phyloP scores from a whole-genome alignment of 2,329 filamentous ascomycete species.

The Botryotinia globosa region DNA sequence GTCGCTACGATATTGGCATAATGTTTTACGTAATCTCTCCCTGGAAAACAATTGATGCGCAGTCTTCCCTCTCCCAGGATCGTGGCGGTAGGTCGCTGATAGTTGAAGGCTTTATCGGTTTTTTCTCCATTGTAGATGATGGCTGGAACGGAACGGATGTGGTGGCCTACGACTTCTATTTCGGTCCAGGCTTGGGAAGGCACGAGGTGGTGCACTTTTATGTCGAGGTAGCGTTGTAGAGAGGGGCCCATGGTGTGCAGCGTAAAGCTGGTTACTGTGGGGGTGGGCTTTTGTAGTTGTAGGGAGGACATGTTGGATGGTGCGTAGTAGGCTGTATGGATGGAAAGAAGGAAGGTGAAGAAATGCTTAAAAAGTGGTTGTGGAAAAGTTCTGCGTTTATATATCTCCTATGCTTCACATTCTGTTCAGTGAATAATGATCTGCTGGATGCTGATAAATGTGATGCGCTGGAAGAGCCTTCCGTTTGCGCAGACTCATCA shows the following conservation, averaged over 20 bases:
- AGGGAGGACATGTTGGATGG: not conserved
- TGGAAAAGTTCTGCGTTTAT: no score
- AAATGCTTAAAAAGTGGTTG: not conserved
- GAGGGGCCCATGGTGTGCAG: not conserved
- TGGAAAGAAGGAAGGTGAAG: not conserved
- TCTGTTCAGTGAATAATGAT: not conserved
- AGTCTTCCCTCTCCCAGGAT: not conserved
- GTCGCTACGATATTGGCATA: conserved; percentile 2
- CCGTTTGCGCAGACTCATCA: not conserved
- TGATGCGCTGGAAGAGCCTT: not conserved
- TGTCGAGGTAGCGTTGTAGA: not conserved
- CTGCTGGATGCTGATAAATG: not conserved
- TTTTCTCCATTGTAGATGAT: not conserved
- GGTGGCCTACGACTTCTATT: not conserved
- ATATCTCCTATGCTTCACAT: not conserved
- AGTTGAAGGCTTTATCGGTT: not conserved
- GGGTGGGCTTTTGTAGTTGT: not conserved
- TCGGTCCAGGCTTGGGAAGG: not conserved
- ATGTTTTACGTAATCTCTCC: not conserved
- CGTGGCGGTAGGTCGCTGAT: not conserved
- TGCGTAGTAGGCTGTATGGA: not conserved
- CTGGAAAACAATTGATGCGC: conserved; percentile 4
- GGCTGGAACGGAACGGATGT: not conserved
- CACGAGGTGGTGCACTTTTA: not conserved
- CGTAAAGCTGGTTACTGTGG: not conserved